Base-by-base conservation (phyloP, 345 rosid species). In the Bruguiera gymnorhiza region DNA sequence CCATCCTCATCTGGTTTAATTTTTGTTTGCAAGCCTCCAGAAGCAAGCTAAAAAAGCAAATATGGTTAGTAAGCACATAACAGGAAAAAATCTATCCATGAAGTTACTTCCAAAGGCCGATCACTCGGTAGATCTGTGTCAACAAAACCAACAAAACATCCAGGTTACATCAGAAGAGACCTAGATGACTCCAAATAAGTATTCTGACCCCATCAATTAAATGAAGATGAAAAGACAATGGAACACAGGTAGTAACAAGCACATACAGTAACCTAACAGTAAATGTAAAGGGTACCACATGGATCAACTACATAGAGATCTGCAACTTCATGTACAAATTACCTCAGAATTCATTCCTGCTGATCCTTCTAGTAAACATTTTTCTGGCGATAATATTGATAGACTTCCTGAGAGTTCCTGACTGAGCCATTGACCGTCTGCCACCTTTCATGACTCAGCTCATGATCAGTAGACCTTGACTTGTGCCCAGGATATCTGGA, bases 71-170 rank as follows among this genome's bases (percentile, higher is more conserved):
- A 26, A 74, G 69, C 63, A 79, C 29, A 76, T 69, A 55, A 20
- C 67, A 68, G 34, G 63, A 57, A 19, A 46, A 53, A 39, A 50
- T 43, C 3, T 60, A 61, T 65, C 80, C 80, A 69, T 6, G 62
- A 79, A 75, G 73, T 75, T 66, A 75, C 74, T 71, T 74, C 70
- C 61, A 72, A 74, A 69, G 66, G 73, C 74, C 24, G 34, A 70
- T 59, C 76, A 63, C 18, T 76, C 78, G 71, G 76, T 65, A 76
- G 39, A 82, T 79, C 79, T 79, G 83, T 83, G 68, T 74, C 78
- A 72, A 74, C 69, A 79, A 70, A 73, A 62, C 69, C 78, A 72
- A 74, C 69, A 79, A 70, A 70, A 65, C 69, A 75, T 58, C 69
- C 73, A 74, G 57, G 69, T 70, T 74, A 79, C 75, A 62, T 63